Evolutionary conservation across 108 stramenopile genomes (phyloP).

Genomic region (Nannochloropsis salina): DNA sequence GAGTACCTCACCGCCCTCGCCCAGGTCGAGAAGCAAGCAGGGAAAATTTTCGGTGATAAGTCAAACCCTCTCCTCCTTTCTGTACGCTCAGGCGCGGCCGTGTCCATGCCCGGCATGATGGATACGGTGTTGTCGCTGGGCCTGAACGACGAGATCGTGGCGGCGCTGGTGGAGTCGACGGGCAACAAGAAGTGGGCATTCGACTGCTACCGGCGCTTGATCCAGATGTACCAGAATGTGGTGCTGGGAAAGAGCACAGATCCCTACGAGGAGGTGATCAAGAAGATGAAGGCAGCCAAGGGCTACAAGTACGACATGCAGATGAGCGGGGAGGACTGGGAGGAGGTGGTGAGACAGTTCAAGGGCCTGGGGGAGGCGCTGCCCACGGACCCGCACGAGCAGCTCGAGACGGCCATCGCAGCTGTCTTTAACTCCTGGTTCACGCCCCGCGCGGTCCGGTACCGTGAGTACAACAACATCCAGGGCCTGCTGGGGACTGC

Average conservation of each 20-base stretch:
- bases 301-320: slow-evolving; percentile 36
- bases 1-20: slow-evolving; percentile 38
- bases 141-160: slow-evolving; percentile 67
- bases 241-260: slow-evolving; percentile 68
- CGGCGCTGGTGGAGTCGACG: slow-evolving; percentile 59
- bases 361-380: slow-evolving; percentile 23
- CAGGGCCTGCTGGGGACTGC: slow-evolving; percentile 61
- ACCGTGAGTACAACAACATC: slow-evolving; percentile 71
- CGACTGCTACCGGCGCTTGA: slow-evolving; percentile 63
- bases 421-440: slow-evolving; percentile 79
- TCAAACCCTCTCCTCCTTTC: slow-evolving; percentile 51
- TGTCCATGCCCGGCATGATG: slow-evolving; percentile 60
- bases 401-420: slow-evolving; percentile 61
- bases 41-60: slow-evolving; percentile 47
- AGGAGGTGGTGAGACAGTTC: slow-evolving; percentile 34
- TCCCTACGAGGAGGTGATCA: slow-evolving; percentile 61
- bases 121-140: slow-evolving; percentile 73
- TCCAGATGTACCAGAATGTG: slow-evolving; percentile 78
- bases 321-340: slow-evolving; percentile 30
- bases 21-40: slow-evolving; percentile 46
- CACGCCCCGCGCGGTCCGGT: slow-evolving; percentile 70
- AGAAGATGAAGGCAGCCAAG: slow-evolving; percentile 28
- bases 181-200: slow-evolving; percentile 68
- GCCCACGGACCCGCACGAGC: slow-evolving; percentile 48
- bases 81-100: slow-evolving; percentile 57